These are phyloP conservation scores for Phanerodontia chrysosporium DNA, from an alignment of 768 basidiomycete genomes.

Conservation along the genomic window DNA sequence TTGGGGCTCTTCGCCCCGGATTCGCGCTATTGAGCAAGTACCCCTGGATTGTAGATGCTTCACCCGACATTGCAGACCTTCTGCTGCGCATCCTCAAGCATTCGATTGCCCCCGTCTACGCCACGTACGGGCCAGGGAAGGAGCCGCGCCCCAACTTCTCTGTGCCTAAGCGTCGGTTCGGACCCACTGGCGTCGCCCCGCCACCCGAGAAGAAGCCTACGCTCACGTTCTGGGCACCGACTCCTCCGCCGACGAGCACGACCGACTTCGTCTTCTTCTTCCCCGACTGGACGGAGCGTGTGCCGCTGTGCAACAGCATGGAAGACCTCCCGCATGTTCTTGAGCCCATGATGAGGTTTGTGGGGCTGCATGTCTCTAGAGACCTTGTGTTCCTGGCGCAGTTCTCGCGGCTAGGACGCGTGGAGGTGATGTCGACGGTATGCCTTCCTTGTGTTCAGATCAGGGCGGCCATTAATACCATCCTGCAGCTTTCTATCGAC, in stretches of 20 bases:
- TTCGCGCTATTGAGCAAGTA: conserved; percentile 76
- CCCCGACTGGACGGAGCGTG: conserved; percentile 70
- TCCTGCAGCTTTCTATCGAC: conserved; percentile 43
- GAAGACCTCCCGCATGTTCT: conserved; percentile 74
- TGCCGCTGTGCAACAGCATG: conserved; percentile 59
- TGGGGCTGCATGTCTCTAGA: conserved; percentile 78
- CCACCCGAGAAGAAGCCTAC: conserved; percentile 56
- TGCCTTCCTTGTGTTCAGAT: conserved; percentile 8
- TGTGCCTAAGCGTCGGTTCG: conserved; percentile 61
- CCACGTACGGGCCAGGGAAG: conserved; percentile 40
- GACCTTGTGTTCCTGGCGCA: conserved; percentile 76
- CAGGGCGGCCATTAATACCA: conserved; percentile 1
- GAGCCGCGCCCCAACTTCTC: conserved; percentile 60
- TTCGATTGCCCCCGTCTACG: conserved; percentile 67
- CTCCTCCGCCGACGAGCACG: conserved; percentile 70
- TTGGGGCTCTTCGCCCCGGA: conserved; percentile 80
- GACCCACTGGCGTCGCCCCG: conserved; percentile 47
- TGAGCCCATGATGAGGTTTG: conserved; percentile 74
- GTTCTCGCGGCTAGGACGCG: conserved; percentile 72
- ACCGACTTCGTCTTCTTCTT: conserved; percentile 90
- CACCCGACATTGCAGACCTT: conserved; percentile 83
- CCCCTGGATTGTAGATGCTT: conserved; percentile 80
- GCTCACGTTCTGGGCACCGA: conserved; percentile 75
- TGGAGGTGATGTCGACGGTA: conserved; percentile 56
- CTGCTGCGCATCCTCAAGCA: conserved; percentile 70